A percentile compares a stretch with the other conserved stretches of the same genome.
Conservation (phyloP, 1,284 basidiomycete species). For the Malassezia caprae region DNA sequence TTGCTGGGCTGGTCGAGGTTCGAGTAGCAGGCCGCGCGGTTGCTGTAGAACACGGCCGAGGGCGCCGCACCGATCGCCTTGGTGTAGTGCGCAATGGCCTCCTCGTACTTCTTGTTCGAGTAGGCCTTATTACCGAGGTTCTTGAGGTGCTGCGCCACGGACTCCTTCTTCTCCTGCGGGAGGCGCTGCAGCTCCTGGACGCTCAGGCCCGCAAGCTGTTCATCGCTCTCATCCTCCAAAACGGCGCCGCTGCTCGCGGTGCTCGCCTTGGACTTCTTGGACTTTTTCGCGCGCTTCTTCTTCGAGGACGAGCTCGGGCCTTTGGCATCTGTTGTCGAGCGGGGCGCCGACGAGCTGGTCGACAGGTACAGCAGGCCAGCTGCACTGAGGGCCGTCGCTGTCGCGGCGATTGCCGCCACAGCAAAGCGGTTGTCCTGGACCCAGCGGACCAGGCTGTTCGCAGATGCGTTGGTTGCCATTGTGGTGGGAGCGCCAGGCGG, state of each 20-base stretch:
- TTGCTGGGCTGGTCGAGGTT: conserved; percentile 73
- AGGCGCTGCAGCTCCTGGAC: conserved; percentile 35
- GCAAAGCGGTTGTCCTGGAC: conserved; percentile 40
- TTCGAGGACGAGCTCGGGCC: conserved; percentile 17
- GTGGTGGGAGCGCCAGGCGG: background rate
- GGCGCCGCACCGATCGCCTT: conserved; percentile 68
- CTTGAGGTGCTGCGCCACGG: conserved; percentile 71
- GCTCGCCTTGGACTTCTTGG: conserved; percentile 19
- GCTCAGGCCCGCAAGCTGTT: conserved; percentile 31
- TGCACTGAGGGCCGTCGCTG: conserved; percentile 25
- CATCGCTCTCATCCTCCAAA: conserved; percentile 41
- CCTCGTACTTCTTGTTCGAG: conserved; percentile 63
- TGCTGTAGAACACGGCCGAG: conserved; percentile 91
- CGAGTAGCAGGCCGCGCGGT: conserved; percentile 92
- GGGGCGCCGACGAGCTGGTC: conserved; percentile 15
- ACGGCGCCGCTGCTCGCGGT: conserved; percentile 30
- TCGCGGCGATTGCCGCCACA: conserved; percentile 35
- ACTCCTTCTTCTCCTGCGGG: conserved; percentile 52
- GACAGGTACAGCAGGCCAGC: conserved; percentile 35
- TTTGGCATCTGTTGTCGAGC: conserved; percentile 13
- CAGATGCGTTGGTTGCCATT: conserved; percentile 26
- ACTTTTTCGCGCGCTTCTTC: conserved; percentile 41
- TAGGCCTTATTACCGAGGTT: conserved; percentile 81
- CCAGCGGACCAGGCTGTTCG: conserved; percentile 36
- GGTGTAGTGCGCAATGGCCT: conserved; percentile 76